Evolutionary conservation across 371 early-diverging fungal species (phyloP).

Genomic region (Mucor sp.): DNA sequence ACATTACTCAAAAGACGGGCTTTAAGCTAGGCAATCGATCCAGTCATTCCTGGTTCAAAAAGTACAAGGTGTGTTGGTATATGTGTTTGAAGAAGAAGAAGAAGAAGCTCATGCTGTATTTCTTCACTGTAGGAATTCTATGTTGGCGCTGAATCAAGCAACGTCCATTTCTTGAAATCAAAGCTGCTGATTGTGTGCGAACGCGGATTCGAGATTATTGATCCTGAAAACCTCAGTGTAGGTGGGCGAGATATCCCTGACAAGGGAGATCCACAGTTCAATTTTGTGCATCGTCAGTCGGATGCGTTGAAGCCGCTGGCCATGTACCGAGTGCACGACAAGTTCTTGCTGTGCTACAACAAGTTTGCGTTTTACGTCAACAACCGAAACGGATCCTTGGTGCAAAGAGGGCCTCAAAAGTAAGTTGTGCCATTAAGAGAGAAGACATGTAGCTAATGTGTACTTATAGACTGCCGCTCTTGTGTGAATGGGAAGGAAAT

Average conservation of each 20-base stretch:
- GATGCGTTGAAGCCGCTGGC: slow-evolving; percentile 70
- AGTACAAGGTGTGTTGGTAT: slow-evolving; percentile 21
- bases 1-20: slow-evolving; percentile 15
- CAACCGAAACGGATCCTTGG: slow-evolving; percentile 51
- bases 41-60: slow-evolving; percentile 39
- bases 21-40: slow-evolving; percentile 32
- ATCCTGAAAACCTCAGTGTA: slow-evolving; percentile 61
- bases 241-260: slow-evolving; percentile 46
- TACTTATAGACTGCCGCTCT: slow-evolving; percentile 6
- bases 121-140: slow-evolving; percentile 70
- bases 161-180: slow-evolving; percentile 72
- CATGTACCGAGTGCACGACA: slow-evolving; percentile 70
- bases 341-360: slow-evolving; percentile 81
- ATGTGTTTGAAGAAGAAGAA: too few relatives aligned
- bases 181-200: slow-evolving; percentile 77
- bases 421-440: slow-evolving; percentile 9
- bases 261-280: slow-evolving; percentile 70
- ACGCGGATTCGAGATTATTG: slow-evolving; percentile 85
- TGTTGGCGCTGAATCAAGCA: slow-evolving; percentile 76
- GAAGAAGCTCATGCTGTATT: background rate
- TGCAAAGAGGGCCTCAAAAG: slow-evolving; percentile 38
- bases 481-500: slow-evolving; percentile 55
- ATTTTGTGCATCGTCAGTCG: slow-evolving; percentile 72
- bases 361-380: slow-evolving; percentile 89
- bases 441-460: background rate